Evolutionary conservation across 495 filamentous ascomycete genomes (phyloP).

Genomic region (Parmelia sp.): DNA sequence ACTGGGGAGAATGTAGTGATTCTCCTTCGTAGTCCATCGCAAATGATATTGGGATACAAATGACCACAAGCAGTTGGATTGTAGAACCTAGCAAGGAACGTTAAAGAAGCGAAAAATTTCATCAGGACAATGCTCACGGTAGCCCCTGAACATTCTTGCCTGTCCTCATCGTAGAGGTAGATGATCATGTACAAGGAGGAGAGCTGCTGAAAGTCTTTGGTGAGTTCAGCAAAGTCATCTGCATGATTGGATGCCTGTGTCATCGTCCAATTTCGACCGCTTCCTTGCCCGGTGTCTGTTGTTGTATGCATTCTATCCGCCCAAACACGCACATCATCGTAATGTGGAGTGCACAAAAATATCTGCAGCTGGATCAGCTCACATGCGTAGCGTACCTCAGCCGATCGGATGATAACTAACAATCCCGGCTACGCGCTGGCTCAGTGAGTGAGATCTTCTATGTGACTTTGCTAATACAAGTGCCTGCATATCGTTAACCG

Average conservation of each 20-base stretch:
- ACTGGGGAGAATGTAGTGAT: background rate
- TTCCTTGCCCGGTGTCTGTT: background rate
- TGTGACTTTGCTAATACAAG: background rate
- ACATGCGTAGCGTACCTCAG: background rate
- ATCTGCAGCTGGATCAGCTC: background rate
- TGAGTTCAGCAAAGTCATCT: background rate
- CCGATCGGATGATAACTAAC: background rate
- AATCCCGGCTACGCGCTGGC: background rate
- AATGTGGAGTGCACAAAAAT: conserved; percentile 6
- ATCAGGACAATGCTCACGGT: background rate
- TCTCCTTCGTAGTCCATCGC: background rate
- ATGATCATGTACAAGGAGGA: background rate
- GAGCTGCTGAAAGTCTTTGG: background rate
- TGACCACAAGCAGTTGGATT: conserved; percentile 6
- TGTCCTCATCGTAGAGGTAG: background rate
- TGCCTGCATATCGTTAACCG: background rate
- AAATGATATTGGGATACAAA: background rate
- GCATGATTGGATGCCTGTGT: background rate
- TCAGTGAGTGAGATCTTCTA: background rate
- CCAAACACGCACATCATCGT: background rate
- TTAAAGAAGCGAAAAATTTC: background rate
- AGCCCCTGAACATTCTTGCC: background rate
- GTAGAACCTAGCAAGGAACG: background rate
- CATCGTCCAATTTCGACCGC: background rate
- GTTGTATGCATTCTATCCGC: background rate